Evolutionary conservation across 108 stramenopile genomes (phyloP).

Genomic region (Skeletonema potamos): DNA sequence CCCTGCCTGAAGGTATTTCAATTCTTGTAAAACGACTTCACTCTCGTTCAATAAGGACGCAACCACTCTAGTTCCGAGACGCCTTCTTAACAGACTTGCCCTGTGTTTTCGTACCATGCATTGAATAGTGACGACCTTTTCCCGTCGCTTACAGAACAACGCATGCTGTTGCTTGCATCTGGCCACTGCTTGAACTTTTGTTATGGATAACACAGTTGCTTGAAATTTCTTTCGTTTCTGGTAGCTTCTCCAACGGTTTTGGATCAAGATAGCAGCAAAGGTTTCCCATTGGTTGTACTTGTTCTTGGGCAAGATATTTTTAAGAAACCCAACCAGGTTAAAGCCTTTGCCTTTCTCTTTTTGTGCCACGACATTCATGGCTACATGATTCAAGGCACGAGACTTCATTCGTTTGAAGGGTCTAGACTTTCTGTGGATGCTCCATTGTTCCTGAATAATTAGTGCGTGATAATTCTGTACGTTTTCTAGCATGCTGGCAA

Average conservation of each 20-base stretch:
- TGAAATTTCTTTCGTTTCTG: too few relatives aligned
- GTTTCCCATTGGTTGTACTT: neutral
- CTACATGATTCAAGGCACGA: neutral
- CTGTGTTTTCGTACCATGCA: neutral
- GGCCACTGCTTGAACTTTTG: neutral
- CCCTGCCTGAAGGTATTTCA: neutral
- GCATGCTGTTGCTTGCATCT: neutral
- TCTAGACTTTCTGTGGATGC: neutral
- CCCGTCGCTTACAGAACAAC: neutral
- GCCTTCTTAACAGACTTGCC: neutral
- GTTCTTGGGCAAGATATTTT: neutral
- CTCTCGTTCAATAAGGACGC: neutral
- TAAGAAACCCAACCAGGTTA: neutral
- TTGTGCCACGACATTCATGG: neutral
- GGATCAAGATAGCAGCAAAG: neutral
- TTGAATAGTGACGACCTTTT: conserved; percentile 9
- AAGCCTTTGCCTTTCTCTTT: neutral
- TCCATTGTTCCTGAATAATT: conserved; percentile 6
- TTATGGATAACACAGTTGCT: neutral
- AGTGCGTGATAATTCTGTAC: neutral
- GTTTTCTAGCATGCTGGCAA: neutral
- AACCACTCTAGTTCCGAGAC: neutral
- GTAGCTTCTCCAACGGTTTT: conserved; percentile 3
- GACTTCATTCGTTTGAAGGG: neutral
- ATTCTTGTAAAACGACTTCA: neutral